Percentiles rank a stretch among this genome's conserved stretches.
phyloP scores from a whole-genome alignment of 2,329 filamentous ascomycete species.

The Chalaropsis thielavioides region DNA sequence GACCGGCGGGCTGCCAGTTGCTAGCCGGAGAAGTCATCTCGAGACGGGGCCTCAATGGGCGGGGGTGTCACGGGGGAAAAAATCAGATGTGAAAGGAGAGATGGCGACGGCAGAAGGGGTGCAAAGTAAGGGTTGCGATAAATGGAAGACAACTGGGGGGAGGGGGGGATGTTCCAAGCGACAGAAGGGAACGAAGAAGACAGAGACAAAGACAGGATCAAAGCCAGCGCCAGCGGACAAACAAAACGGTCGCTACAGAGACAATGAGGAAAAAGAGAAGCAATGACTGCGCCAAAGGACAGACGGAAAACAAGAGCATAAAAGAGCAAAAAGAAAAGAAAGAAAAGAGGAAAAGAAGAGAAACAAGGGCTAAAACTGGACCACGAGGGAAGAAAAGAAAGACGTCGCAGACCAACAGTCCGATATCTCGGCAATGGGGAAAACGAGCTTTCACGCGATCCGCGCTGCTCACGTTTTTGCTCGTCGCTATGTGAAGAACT shows the following conservation, averaged over 20 bases:
- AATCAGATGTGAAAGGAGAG: background rate
- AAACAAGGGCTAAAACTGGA: background rate
- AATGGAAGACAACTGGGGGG: background rate
- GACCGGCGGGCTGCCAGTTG: conserved; percentile 10
- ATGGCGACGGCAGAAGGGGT: background rate
- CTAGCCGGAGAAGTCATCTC: conserved; percentile 15
- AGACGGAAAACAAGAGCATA: background rate
- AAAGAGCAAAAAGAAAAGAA: conserved; percentile 3
- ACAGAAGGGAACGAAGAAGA: background rate
- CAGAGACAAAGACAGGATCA: background rate
- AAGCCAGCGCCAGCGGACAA: background rate
- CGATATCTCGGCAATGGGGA: background rate
- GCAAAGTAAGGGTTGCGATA: too few relatives aligned
- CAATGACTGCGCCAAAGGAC: conserved; percentile 7
- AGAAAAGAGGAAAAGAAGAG: conserved; percentile 13
- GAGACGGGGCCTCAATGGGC: background rate
- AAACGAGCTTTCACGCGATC: background rate
- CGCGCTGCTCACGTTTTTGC: background rate
- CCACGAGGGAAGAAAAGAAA: background rate
- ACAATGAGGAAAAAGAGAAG: background rate
- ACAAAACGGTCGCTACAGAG: background rate
- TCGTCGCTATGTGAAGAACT: conserved; percentile 1
- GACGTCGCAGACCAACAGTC: background rate
- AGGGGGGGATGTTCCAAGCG: background rate
- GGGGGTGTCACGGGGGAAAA: background rate